These are phyloP conservation scores for Lasiosphaeria hispida DNA, from an alignment of 495 filamentous ascomycete species.

Conservation along the genomic window DNA sequence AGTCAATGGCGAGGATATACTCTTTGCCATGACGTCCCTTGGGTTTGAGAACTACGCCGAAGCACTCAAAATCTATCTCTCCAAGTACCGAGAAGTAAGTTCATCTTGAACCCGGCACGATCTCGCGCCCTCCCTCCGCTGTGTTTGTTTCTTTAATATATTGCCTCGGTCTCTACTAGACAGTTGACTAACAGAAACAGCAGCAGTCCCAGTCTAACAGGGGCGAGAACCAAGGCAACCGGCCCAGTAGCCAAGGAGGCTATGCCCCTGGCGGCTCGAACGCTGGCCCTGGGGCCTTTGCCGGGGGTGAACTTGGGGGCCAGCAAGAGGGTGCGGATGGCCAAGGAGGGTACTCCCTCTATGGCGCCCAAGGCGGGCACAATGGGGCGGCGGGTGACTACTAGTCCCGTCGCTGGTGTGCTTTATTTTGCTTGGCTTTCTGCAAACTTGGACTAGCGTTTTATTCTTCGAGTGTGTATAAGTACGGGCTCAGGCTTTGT, in stretches of 20 bases:
- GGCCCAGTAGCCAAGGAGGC: conserved; percentile 70
- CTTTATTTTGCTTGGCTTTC: not conserved
- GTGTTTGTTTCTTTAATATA: not conserved
- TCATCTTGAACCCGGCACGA: not conserved
- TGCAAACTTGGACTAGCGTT: not conserved
- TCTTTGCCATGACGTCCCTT: conserved; percentile 98
- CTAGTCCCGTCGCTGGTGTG: conserved; percentile 9
- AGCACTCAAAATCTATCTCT: conserved; percentile 94
- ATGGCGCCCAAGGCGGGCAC: conserved; percentile 64
- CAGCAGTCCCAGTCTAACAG: conserved; percentile 72
- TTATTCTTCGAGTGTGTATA: conserved; percentile 29
- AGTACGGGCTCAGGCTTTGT: conserved; percentile 18
- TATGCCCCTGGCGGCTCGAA: conserved; percentile 51
- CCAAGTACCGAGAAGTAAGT: conserved; percentile 96
- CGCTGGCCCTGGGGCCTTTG: conserved; percentile 52
- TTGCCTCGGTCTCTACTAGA: not conserved
- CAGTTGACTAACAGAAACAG: conserved; percentile 33
- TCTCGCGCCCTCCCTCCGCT: not conserved
- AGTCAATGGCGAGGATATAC: conserved; percentile 96
- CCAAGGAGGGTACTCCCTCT: conserved; percentile 51
- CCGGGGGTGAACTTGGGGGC: conserved; percentile 55
- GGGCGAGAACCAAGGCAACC: conserved; percentile 65
- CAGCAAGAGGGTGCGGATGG: conserved; percentile 55
- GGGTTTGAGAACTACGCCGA: conserved; percentile 99
- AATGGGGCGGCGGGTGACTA: conserved; percentile 61